Conservation (phyloP, 805 yeast genomes). For the Myxozyma melibiosi region DNA sequence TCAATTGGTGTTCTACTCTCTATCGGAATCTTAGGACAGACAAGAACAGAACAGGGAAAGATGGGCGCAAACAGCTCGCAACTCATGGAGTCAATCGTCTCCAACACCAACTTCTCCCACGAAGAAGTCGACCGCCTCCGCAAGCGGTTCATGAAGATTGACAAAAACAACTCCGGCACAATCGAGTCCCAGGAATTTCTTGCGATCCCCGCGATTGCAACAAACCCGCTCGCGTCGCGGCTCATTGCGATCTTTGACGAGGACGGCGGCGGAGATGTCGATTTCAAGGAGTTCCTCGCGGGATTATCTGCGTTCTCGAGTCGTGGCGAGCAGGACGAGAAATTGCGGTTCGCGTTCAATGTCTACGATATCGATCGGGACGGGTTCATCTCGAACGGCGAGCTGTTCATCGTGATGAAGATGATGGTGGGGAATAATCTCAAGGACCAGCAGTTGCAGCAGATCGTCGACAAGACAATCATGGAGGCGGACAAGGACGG, state of each 20-base stretch:
- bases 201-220: slow-evolving; percentile 87
- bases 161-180: slow-evolving; percentile 88
- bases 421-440: slow-evolving; percentile 96
- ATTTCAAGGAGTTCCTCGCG: slow-evolving; percentile 89
- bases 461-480: slow-evolving; percentile 91
- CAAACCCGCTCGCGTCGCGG: slow-evolving; percentile 86
- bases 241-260: slow-evolving; percentile 93
- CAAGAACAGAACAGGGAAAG: neutral
- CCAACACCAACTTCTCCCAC: slow-evolving; percentile 81
- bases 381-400: slow-evolving; percentile 94
- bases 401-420: slow-evolving; percentile 83
- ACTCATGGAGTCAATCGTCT: slow-evolving; percentile 67
- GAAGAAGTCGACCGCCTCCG: slow-evolving; percentile 91
- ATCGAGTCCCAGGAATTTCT: slow-evolving; percentile 89
- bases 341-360: slow-evolving; percentile 83
- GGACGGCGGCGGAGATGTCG: slow-evolving; percentile 90
- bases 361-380: slow-evolving; percentile 95
- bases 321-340: slow-evolving; percentile 77
- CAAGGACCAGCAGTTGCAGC: slow-evolving; percentile 85
- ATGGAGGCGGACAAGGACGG: slow-evolving; percentile 89
- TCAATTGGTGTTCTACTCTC: neutral
- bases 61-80: slow-evolving; percentile 69
- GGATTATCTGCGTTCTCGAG: slow-evolving; percentile 87
- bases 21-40: neutral
- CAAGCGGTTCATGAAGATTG: slow-evolving; percentile 92